Percentiles rank a stretch among this genome's conserved stretches.
These are phyloP conservation scores for Aspergillus nanangensis DNA, from an alignment of 495 filamentous ascomycete genomes.

Conservation along the genomic window DNA sequence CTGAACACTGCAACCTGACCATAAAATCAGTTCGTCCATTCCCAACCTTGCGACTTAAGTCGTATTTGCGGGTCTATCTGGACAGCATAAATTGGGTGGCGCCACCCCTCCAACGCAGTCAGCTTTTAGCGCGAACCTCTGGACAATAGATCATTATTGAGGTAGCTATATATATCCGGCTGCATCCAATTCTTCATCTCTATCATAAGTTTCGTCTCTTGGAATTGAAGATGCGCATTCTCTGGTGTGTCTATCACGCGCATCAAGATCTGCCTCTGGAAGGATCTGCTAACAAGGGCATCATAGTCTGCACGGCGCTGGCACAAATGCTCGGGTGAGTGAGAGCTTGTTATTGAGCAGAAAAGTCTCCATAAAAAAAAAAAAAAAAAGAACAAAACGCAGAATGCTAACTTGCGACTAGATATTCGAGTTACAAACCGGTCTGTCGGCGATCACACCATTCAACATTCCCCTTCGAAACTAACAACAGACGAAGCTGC, in stretches of 20 bases:
- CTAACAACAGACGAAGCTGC: slow-evolving; percentile 18
- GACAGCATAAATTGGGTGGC: too few species aligned
- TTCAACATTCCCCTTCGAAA: too few species aligned
- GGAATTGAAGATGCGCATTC: background rate
- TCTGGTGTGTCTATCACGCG: background rate
- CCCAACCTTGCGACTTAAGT: too few species aligned
- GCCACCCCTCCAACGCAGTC: too few species aligned
- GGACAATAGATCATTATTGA: background rate
- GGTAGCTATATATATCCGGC: too few species aligned
- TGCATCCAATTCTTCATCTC: background rate
- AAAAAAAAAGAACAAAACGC: background rate
- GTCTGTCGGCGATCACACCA: too few species aligned
- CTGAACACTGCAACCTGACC: too few species aligned
- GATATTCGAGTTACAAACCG: slow-evolving; percentile 10
- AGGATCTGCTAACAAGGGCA: background rate
- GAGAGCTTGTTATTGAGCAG: background rate
- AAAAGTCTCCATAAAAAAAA: background rate
- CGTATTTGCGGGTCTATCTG: too few species aligned
- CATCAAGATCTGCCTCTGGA: background rate
- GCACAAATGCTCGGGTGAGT: slow-evolving; percentile 14
- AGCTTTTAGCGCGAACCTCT: too few species aligned
- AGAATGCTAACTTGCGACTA: background rate
- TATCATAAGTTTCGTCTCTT: background rate
- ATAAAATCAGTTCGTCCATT: too few species aligned
- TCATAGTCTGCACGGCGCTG: slow-evolving; percentile 13